These are phyloP conservation scores for Ceratocystis alfenasii DNA, from an alignment of 2,329 filamentous ascomycete genomes.

Conservation along the genomic window DNA sequence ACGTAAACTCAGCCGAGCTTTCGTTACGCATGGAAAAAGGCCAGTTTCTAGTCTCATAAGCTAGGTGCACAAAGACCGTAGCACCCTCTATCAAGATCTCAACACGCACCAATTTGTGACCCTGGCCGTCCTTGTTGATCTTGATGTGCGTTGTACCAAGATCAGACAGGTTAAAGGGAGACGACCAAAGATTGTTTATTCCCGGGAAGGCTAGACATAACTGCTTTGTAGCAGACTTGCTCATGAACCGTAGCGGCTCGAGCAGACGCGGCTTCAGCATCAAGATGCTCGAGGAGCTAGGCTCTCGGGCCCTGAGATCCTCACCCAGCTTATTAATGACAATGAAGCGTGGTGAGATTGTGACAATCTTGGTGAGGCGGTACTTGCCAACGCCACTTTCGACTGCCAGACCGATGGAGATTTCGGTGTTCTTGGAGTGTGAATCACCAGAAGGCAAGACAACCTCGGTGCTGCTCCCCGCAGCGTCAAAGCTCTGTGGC, in stretches of 20 bases:
- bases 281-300: conserved; percentile 77
- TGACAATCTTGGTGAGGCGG: conserved; percentile 92
- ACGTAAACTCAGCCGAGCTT: conserved; percentile 91
- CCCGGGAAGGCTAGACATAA: conserved; percentile 86
- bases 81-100: conserved; percentile 88
- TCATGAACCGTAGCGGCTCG: conserved; percentile 79
- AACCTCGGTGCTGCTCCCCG: conserved; percentile 84
- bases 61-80: conserved; percentile 86
- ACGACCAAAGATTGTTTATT: conserved; percentile 93
- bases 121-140: conserved; percentile 76
- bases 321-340: conserved; percentile 87
- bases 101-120: conserved; percentile 74
- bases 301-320: conserved; percentile 79
- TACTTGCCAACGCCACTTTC: conserved; percentile 92
- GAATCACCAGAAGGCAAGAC: conserved; percentile 52
- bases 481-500: conserved; percentile 93
- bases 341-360: conserved; percentile 81
- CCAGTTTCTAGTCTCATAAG: conserved; percentile 87
- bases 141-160: conserved; percentile 88
- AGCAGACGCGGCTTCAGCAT: conserved; percentile 66
- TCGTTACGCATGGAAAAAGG: conserved; percentile 98
- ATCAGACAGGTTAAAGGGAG: conserved; percentile 94
- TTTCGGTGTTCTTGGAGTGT: conserved; percentile 51
- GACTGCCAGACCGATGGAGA: conserved; percentile 81
- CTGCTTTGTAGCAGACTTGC: conserved; percentile 72